phyloP scores from a whole-genome alignment of 2,329 filamentous ascomycete species.

The Pseudogymnoascus sp. region DNA sequence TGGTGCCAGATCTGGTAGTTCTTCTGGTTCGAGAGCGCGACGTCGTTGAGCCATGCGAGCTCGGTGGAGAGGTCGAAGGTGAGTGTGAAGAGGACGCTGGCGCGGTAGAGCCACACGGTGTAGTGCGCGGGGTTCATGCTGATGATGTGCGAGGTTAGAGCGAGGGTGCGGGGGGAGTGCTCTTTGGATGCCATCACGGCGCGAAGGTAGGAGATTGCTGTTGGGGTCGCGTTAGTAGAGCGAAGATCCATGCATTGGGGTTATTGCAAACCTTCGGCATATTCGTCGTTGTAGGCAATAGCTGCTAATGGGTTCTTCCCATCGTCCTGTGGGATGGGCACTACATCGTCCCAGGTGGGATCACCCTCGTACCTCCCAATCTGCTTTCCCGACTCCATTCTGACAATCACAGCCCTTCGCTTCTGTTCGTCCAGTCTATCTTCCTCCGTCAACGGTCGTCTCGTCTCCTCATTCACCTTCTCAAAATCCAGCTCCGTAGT shows the following conservation, averaged over 20 bases:
- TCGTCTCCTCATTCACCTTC: background rate
- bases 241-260: background rate
- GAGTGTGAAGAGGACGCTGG: slow-evolving; percentile 64
- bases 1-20: slow-evolving; percentile 98
- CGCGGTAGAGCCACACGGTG: slow-evolving; percentile 96
- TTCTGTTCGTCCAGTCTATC: slow-evolving; percentile 23
- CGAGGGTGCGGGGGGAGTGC: slow-evolving; percentile 67
- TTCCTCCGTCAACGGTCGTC: background rate
- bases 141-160: slow-evolving; percentile 83
- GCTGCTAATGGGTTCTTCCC: slow-evolving; percentile 77
- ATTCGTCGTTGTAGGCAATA: slow-evolving; percentile 85
- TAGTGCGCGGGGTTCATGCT: slow-evolving; percentile 93
- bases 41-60: slow-evolving; percentile 75
- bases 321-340: slow-evolving; percentile 76
- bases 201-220: slow-evolving; percentile 83
- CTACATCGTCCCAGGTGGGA: slow-evolving; percentile 74
- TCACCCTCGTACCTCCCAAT: slow-evolving; percentile 36
- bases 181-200: slow-evolving; percentile 89
- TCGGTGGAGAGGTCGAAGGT: slow-evolving; percentile 38
- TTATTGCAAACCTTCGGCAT: slow-evolving; percentile 61
- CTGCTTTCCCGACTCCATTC: slow-evolving; percentile 19
- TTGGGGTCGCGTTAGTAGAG: slow-evolving; percentile 3
- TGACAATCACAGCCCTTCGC: slow-evolving; percentile 21
- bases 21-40: slow-evolving; percentile 78
- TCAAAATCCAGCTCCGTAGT: slow-evolving; percentile 5